Evolutionary conservation across 2,329 filamentous ascomycete species (phyloP).

Genomic region (Colletotrichum sp.): DNA sequence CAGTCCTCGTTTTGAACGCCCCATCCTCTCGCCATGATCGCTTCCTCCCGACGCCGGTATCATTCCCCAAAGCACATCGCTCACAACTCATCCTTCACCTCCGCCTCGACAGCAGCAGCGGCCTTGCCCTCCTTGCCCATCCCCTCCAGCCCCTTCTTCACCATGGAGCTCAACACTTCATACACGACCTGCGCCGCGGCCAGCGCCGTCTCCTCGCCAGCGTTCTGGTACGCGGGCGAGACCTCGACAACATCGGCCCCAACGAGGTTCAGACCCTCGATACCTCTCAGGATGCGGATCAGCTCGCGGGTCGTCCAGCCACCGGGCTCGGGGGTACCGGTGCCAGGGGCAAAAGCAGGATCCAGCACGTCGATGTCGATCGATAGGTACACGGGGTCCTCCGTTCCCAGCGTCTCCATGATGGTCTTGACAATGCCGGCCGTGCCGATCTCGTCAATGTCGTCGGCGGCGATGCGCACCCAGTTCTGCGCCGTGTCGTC

Average conservation of each 20-base stretch:
- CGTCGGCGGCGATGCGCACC: conserved; percentile 80
- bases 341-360: conserved; percentile 64
- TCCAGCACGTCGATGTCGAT: conserved; percentile 47
- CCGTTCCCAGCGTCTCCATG: conserved; percentile 72
- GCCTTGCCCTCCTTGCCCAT: conserved; percentile 38
- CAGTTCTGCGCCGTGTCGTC: conserved; percentile 80
- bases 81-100: conserved; percentile 43
- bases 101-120: conserved; percentile 12
- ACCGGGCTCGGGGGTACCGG: conserved; percentile 87
- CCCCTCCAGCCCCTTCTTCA: conserved; percentile 54
- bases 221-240: conserved; percentile 81
- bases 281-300: conserved; percentile 80
- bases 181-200: conserved; percentile 85
- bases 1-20: not conserved
- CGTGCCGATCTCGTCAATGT: conserved; percentile 83
- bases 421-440: conserved; percentile 74
- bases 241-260: conserved; percentile 93
- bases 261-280: conserved; percentile 84
- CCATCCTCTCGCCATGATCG: too few species aligned
- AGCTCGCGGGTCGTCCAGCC: conserved; percentile 92
- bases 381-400: conserved; percentile 80
- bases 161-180: conserved; percentile 82
- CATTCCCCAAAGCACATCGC: not conserved
- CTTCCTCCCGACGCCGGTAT: not conserved
- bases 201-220: conserved; percentile 80